Percentiles rank a stretch among this genome's conserved stretches.
These are phyloP conservation scores for Eimeria praecox DNA, from an alignment of 169 alveolate genomes.

Conservation along the genomic window DNA sequence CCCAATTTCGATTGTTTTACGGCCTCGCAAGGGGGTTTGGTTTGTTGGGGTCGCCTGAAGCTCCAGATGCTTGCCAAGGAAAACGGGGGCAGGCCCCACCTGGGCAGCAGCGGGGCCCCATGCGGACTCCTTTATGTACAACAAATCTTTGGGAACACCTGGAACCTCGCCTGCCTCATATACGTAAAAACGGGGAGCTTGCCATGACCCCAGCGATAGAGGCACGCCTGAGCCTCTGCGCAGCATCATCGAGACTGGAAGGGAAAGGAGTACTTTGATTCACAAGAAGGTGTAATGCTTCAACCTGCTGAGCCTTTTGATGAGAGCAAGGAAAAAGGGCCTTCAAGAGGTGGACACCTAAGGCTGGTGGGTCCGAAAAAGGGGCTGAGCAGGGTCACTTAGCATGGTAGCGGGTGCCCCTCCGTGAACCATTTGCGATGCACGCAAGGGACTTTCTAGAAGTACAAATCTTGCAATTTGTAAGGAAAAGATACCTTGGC, in stretches of 20 bases:
- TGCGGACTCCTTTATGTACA: constrained; percentile 58
- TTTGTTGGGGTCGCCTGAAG: constrained; percentile 59
- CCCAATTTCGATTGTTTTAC: constrained; percentile 66
- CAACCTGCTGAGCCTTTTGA: neutral
- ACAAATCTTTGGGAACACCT: constrained; percentile 43
- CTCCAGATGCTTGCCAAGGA: constrained; percentile 69
- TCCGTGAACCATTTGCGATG: neutral
- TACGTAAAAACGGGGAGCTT: constrained; percentile 64
- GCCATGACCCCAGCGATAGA: constrained; percentile 41
- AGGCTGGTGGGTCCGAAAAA: neutral
- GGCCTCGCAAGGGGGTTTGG: constrained; percentile 38
- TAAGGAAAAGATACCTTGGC: neutral
- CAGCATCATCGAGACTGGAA: neutral
- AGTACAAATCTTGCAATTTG: neutral
- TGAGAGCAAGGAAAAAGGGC: neutral
- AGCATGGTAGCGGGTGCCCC: neutral
- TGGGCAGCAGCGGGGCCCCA: constrained; percentile 76
- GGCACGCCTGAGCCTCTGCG: constrained; percentile 72
- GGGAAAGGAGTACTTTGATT: neutral
- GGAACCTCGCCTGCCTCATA: constrained; percentile 67
- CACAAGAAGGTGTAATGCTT: neutral
- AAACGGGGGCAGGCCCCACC: constrained; percentile 76
- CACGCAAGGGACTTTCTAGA: neutral
- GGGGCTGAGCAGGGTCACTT: constrained; percentile 61
- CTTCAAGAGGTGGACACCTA: neutral